These are phyloP conservation scores for Erythrophleum ivorense DNA, from an alignment of 331 rosid genomes.

Conservation along the genomic window DNA sequence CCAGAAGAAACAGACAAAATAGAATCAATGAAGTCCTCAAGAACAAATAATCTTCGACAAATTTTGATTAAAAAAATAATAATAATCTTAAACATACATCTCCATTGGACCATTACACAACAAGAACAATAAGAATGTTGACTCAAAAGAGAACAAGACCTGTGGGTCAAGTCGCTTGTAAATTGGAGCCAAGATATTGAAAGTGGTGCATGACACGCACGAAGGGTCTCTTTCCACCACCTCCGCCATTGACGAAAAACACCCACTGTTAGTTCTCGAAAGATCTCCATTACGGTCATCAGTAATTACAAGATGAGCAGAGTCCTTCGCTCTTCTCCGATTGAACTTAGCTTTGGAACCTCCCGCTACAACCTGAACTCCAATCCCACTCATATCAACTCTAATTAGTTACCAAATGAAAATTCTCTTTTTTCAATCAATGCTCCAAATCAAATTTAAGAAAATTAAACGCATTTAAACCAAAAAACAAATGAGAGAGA, in stretches of 20 bases:
- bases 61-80: too few species aligned
- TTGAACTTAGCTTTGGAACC: constrained; percentile 47
- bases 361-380: constrained; percentile 52
- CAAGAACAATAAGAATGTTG: background rate
- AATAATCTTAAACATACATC: background rate
- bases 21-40: constrained; percentile 29
- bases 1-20: constrained; percentile 28
- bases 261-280: constrained; percentile 37
- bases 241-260: constrained; percentile 46
- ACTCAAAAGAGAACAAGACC: constrained; percentile 48
- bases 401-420: constrained; percentile 12
- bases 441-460: background rate
- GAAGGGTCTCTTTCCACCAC: constrained; percentile 43
- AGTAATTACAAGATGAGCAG: constrained; percentile 38
- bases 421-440: background rate
- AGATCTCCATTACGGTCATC: constrained; percentile 44
- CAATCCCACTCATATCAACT: constrained; percentile 34
- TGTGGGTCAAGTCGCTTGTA: constrained; percentile 77
- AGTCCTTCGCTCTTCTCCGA: constrained; percentile 46
- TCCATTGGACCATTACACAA: background rate
- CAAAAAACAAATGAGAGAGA: background rate
- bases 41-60: constrained; percentile 15
- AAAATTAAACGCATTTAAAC: background rate
- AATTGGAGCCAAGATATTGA: constrained; percentile 85
- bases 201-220: constrained; percentile 76